phyloP scores from a whole-genome alignment of 257 asterid genomes.

The Solanum pennellii region DNA sequence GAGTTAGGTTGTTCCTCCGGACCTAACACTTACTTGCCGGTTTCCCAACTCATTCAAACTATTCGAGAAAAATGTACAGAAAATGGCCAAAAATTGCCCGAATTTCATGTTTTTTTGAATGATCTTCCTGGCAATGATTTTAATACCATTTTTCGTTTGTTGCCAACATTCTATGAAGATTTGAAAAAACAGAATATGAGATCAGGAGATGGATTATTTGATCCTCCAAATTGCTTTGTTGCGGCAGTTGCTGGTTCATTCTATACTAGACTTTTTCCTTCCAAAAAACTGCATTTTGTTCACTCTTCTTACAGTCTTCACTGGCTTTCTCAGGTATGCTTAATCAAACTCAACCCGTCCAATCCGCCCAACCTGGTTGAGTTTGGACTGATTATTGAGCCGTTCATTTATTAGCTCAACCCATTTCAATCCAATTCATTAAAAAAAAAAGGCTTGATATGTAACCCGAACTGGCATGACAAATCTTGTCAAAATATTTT shows the following conservation, averaged over 20 bases:
- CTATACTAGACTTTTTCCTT: not conserved
- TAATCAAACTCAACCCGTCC: no score
- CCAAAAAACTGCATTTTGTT: not conserved
- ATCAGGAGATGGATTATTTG: no score
- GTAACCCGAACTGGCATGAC: no score
- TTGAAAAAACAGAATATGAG: not conserved
- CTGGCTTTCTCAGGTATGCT: not conserved
- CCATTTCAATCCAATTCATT: no score
- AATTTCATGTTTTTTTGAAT: constrained; percentile 37
- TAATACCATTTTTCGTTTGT: no score
- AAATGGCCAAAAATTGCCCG: constrained; percentile 13
- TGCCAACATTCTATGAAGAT: not conserved
- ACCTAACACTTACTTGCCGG: constrained; percentile 34
- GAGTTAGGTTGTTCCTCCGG: constrained; percentile 68
- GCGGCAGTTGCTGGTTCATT: not conserved
- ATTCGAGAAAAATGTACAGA: not conserved
- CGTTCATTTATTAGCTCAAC: no score
- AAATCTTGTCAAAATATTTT: no score
- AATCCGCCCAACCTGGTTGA: no score
- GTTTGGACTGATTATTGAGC: rapidly evolving
- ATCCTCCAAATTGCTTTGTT: not conserved
- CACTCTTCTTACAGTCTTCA: not conserved
- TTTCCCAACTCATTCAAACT: not conserved
- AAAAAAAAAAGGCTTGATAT: no score
- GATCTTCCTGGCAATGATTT: constrained; percentile 51